Evolutionary conservation across 1,284 basidiomycete genomes (phyloP).

Genomic region (Volvariella volvacea): DNA sequence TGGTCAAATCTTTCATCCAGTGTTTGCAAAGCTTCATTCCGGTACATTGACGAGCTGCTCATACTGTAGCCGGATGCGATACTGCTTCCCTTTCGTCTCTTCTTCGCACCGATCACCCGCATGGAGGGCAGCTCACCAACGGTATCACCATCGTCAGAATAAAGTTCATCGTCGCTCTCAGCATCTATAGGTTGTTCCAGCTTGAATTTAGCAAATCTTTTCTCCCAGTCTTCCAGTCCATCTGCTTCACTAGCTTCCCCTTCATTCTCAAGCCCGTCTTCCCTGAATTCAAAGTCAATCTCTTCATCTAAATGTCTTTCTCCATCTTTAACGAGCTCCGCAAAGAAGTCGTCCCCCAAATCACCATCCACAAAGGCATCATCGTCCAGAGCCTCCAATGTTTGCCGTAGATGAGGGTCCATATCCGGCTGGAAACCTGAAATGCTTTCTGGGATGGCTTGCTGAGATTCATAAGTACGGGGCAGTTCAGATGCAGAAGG

Average conservation of each 20-base stretch:
- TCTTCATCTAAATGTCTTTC: constrained; percentile 52
- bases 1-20: constrained; percentile 94
- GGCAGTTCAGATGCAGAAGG: constrained; percentile 72
- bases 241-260: constrained; percentile 21
- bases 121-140: constrained; percentile 64
- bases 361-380: constrained; percentile 86
- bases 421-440: constrained; percentile 93
- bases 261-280: constrained; percentile 30
- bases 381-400: constrained; percentile 92
- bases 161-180: constrained; percentile 40
- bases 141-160: constrained; percentile 80
- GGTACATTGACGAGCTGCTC: constrained; percentile 94
- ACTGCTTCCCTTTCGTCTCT: constrained; percentile 65
- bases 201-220: constrained; percentile 75
- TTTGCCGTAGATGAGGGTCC: constrained; percentile 93
- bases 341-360: constrained; percentile 69
- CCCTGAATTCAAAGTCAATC: constrained; percentile 63
- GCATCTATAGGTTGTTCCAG: constrained; percentile 31
- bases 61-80: constrained; percentile 92
- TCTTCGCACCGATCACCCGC: constrained; percentile 74
- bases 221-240: constrained; percentile 54
- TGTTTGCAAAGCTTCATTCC: constrained; percentile 83
- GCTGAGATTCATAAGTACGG: constrained; percentile 67
- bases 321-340: constrained; percentile 68
- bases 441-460: constrained; percentile 76